Conservation (phyloP, 2,329 filamentous ascomycete genomes). For the Arthroderma uncinatum region DNA sequence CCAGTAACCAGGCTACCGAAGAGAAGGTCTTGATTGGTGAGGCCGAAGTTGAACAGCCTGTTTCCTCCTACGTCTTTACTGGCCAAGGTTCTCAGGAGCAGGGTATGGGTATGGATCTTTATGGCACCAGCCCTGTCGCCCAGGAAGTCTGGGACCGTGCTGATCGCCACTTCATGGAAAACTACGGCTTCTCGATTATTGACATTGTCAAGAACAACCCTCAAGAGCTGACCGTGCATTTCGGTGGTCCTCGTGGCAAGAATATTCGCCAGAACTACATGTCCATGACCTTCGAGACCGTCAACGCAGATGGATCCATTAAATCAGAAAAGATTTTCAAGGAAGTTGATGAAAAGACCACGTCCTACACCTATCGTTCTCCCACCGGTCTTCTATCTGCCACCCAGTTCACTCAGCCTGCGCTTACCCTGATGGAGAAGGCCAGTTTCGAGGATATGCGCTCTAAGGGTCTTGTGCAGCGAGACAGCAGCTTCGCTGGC, state of each 20-base stretch:
- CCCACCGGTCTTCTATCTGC: slow-evolving; percentile 90
- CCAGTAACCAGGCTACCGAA: slow-evolving; percentile 86
- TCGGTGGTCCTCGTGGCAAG: slow-evolving; percentile 92
- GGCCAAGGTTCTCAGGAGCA: slow-evolving; percentile 98
- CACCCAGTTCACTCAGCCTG: slow-evolving; percentile 96
- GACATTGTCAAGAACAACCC: slow-evolving; percentile 99
- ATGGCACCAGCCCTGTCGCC: slow-evolving; percentile 82
- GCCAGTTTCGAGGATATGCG: slow-evolving; percentile 99
- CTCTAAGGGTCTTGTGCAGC: slow-evolving; percentile 85
- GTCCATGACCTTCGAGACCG: slow-evolving; percentile 99
- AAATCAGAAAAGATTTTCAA: slow-evolving; percentile 99
- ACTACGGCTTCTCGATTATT: slow-evolving; percentile 96
- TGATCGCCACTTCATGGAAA: slow-evolving; percentile 96
- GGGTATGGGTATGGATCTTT: slow-evolving; percentile 99
- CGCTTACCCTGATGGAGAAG: slow-evolving; percentile 98
- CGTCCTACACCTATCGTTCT: slow-evolving; percentile 93
- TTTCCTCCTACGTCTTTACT: slow-evolving; percentile 94
- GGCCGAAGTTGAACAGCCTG: slow-evolving; percentile 94
- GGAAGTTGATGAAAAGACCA: slow-evolving; percentile 83
- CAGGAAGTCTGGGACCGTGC: slow-evolving; percentile 97
- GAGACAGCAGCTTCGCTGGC: slow-evolving; percentile 93
- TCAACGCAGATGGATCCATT: slow-evolving; percentile 77
- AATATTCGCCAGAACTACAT: slow-evolving; percentile 98
- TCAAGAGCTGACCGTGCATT: slow-evolving; percentile 96
- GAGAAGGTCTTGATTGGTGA: slow-evolving; percentile 93